phyloP scores from a whole-genome alignment of 163 green algal species.

The Chlorella variabilis region DNA sequence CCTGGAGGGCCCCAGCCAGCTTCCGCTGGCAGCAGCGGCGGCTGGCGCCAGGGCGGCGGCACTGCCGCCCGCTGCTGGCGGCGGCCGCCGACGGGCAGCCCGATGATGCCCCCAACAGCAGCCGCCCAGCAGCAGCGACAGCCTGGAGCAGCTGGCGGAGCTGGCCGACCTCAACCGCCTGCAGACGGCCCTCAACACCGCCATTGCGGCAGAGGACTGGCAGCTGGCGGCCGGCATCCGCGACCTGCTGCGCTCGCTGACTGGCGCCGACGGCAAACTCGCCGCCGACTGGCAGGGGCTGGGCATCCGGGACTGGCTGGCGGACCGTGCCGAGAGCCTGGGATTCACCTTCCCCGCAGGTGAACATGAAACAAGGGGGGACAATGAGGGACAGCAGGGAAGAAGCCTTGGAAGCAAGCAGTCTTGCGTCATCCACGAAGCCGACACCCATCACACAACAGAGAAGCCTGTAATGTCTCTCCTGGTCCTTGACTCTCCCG shows the following conservation, averaged over 20 bases:
- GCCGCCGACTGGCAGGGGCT: conserved; percentile 68
- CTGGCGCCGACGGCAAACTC: background rate
- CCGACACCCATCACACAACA: too few species aligned
- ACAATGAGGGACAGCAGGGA: too few species aligned
- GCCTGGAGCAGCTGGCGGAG: background rate
- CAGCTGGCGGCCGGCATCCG: conserved; percentile 48
- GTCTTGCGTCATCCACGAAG: background rate
- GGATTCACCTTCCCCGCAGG: conserved; percentile 76
- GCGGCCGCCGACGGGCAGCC: conserved; percentile 4
- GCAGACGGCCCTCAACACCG: conserved; percentile 71
- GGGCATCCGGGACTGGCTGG: conserved; percentile 75
- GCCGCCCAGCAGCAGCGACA: background rate
- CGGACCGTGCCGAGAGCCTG: conserved; percentile 71
- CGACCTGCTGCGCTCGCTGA: conserved; percentile 46
- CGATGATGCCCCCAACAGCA: background rate
- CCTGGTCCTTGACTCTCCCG: background rate
- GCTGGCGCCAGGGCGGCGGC: too few species aligned
- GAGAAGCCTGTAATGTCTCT: background rate
- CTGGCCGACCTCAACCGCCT: conserved; percentile 74
- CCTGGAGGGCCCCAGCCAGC: too few species aligned
- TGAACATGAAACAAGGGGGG: too few species aligned
- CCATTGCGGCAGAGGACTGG: conserved; percentile 74
- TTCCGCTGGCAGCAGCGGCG: too few species aligned
- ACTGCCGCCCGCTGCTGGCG: background rate
- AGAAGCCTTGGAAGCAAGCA: too few species aligned